A percentile compares a stretch with the other conserved stretches of the same genome.
These are phyloP conservation scores for Leccinum olivaceopallidum DNA, from an alignment of 768 basidiomycete genomes.

Conservation along the genomic window DNA sequence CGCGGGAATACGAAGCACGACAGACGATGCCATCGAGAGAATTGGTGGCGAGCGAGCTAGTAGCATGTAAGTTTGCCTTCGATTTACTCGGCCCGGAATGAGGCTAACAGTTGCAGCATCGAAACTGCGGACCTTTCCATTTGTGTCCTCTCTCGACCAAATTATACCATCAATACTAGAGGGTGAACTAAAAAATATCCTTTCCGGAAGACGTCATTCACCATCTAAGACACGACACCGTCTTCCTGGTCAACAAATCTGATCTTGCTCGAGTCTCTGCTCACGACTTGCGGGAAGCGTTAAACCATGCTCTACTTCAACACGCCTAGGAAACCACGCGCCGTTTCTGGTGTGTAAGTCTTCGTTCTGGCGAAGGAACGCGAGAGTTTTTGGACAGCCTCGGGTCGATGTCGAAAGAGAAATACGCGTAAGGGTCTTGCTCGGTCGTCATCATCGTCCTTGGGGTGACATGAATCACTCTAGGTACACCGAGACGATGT, in stretches of 20 bases:
- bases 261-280: constrained; percentile 46
- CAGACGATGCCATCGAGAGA: constrained; percentile 66
- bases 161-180: constrained; percentile 16
- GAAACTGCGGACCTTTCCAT: constrained; percentile 66
- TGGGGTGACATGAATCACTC: neutral
- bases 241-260: constrained; percentile 78
- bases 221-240: constrained; percentile 56
- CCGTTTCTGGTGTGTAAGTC: constrained; percentile 60
- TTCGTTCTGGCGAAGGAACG: constrained; percentile 59
- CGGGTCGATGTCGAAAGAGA: constrained; percentile 42
- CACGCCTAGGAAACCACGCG: neutral
- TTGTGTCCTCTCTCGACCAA: constrained; percentile 72
- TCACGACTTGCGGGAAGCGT: constrained; percentile 18
- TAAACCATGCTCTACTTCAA: constrained; percentile 16
- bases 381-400: constrained; percentile 61
- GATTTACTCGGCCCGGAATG: neutral
- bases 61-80: constrained; percentile 51
- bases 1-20: constrained; percentile 73
- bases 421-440: constrained; percentile 22
- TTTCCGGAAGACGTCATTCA: constrained; percentile 49
- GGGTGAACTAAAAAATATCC: constrained; percentile 16
- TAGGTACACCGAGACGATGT: constrained; percentile 25
- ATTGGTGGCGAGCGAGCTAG: constrained; percentile 81
- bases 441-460: neutral
- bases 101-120: constrained; percentile 46